Percentiles rank a stretch among this genome's conserved stretches.
phyloP scores from a whole-genome alignment of 345 rosid genomes.

The Ailanthus altissimus region DNA sequence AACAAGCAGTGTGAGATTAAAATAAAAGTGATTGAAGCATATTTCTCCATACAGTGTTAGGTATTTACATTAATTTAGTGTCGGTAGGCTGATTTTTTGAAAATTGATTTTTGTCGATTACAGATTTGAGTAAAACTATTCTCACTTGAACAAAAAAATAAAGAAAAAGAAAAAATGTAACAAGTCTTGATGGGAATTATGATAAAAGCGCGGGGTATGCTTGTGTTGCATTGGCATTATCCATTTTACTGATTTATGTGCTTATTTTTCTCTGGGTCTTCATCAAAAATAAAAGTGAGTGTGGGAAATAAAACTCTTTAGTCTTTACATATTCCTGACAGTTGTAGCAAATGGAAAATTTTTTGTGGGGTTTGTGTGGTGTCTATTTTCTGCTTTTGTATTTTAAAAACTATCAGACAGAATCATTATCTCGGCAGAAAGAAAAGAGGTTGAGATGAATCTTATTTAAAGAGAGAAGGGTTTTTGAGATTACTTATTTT shows the following conservation, averaged over 20 bases:
- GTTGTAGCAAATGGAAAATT: background rate
- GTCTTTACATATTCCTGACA: background rate
- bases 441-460: background rate
- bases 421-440: background rate
- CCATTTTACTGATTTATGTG: background rate
- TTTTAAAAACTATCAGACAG: background rate
- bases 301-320: background rate
- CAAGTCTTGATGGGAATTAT: background rate
- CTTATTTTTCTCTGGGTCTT: background rate
- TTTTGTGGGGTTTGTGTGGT: background rate
- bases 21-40: conserved; percentile 13
- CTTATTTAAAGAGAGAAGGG: background rate
- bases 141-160: background rate
- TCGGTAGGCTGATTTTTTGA: background rate
- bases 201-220: background rate
- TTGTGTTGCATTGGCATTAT: background rate
- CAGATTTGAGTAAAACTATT: conserved; percentile 10
- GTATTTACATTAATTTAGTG: conserved; percentile 8
- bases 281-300: background rate
- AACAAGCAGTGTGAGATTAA: conserved; percentile 1
- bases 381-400: no score
- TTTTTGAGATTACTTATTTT: background rate
- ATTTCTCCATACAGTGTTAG: conserved; percentile 10
- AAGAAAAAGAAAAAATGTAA: background rate
- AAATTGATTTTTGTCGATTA: background rate